Evolutionary conservation across 2,329 filamentous ascomycete species (phyloP).

Genomic region (Aspergillus transmontanensis): DNA sequence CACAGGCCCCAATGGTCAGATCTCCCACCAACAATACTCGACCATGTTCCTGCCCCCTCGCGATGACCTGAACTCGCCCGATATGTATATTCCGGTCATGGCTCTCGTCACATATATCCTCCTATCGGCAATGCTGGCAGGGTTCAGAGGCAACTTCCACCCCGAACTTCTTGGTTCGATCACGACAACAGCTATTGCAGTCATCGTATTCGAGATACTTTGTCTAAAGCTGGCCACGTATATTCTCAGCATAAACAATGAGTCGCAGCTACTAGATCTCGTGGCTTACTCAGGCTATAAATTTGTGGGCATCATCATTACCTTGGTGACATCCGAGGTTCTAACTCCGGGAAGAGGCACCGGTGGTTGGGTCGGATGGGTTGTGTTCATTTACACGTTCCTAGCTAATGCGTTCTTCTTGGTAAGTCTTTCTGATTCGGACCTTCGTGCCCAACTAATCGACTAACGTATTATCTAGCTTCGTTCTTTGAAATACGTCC

Average conservation of each 20-base stretch:
- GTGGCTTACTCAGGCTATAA: constrained; percentile 98
- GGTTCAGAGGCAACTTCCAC: constrained; percentile 86
- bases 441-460: background rate
- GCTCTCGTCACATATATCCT: constrained; percentile 97
- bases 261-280: constrained; percentile 88
- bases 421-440: constrained; percentile 57
- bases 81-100: constrained; percentile 99
- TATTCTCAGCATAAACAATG: constrained; percentile 88
- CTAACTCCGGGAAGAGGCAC: constrained; percentile 78
- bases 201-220: constrained; percentile 86
- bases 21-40: constrained; percentile 58
- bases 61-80: constrained; percentile 95
- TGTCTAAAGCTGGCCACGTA: constrained; percentile 91
- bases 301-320: constrained; percentile 94
- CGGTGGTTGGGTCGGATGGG: constrained; percentile 86
- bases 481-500: constrained; percentile 91
- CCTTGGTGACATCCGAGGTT: constrained; percentile 76
- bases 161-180: constrained; percentile 91
- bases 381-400: constrained; percentile 88
- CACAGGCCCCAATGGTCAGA: constrained; percentile 59
- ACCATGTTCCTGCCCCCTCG: constrained; percentile 79
- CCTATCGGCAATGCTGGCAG: constrained; percentile 85
- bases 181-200: constrained; percentile 77
- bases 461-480: constrained; percentile 58
- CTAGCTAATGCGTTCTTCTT: constrained; percentile 93